Conservation (phyloP, 805 yeast species). For the Brettanomyces bruxellensis region DNA sequence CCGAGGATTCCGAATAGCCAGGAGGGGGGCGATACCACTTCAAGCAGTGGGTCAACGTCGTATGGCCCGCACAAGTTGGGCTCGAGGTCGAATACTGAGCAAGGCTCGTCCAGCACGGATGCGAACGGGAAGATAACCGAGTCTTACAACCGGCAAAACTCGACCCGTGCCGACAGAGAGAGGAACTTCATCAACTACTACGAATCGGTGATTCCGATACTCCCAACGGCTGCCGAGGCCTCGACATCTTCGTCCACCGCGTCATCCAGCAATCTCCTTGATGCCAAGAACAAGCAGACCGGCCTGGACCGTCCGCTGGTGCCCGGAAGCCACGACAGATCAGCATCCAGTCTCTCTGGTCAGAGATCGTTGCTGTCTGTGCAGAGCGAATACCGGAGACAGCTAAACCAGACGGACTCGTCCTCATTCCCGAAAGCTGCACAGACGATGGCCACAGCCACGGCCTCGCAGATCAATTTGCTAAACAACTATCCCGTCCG, state of each 20-base stretch:
- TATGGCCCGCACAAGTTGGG: neutral
- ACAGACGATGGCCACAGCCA: constrained; percentile 14
- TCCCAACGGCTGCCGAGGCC: constrained; percentile 11
- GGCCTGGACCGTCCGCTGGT: neutral
- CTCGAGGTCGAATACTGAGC: constrained; percentile 1
- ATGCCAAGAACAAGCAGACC: neutral
- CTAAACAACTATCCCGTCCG: constrained; percentile 15
- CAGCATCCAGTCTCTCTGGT: neutral
- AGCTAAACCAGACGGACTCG: constrained; percentile 22
- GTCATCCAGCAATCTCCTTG: neutral
- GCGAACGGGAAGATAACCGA: neutral
- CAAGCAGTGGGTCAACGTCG: neutral
- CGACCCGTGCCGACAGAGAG: neutral
- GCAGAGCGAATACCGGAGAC: constrained; percentile 18
- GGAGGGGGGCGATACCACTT: neutral
- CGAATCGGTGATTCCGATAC: constrained; percentile 25
- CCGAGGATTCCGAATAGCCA: neutral
- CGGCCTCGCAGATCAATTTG: constrained; percentile 21
- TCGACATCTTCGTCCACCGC: neutral
- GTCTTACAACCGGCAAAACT: neutral
- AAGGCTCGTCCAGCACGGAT: neutral
- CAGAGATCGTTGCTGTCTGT: constrained; percentile 13
- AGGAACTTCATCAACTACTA: constrained; percentile 18
- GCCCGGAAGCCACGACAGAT: neutral
- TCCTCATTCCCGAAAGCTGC: constrained; percentile 24